phyloP scores from a whole-genome alignment of 768 basidiomycete species.

The Naematelia aurantialba region DNA sequence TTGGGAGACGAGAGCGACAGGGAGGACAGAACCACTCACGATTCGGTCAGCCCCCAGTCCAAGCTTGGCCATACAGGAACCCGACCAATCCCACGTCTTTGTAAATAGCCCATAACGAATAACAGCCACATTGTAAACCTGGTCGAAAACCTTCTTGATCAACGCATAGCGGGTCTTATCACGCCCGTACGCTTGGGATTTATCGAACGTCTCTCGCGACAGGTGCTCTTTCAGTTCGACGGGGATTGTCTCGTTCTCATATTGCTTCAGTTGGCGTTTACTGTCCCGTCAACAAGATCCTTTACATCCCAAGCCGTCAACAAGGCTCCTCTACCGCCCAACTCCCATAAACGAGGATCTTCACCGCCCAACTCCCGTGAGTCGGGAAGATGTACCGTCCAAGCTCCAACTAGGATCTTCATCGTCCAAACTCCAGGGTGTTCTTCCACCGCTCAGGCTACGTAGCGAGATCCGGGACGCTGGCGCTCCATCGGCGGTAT shows the following conservation, averaged over 20 bases:
- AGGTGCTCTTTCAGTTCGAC: constrained; percentile 67
- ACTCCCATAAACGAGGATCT: no score
- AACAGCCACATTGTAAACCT: constrained; percentile 65
- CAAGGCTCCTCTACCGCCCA: no score
- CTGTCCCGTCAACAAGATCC: constrained; percentile 38
- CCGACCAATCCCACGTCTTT: constrained; percentile 72
- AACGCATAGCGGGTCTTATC: constrained; percentile 84
- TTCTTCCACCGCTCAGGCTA: not conserved
- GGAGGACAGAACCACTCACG: constrained; percentile 53
- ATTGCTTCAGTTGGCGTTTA: constrained; percentile 79
- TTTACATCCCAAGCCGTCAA: not conserved
- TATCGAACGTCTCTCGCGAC: constrained; percentile 67
- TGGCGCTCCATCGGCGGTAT: not conserved
- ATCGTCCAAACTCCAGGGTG: constrained; percentile 4
- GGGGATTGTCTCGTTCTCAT: constrained; percentile 71
- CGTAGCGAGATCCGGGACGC: not conserved
- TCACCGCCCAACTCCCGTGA: no score
- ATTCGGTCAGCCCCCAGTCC: constrained; percentile 72
- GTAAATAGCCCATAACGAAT: constrained; percentile 75
- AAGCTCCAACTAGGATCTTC: not conserved
- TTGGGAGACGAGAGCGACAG: not conserved
- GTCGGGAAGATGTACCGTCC: not conserved
- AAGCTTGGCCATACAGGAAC: constrained; percentile 54
- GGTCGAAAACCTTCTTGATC: constrained; percentile 69
- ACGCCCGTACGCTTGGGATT: constrained; percentile 84